Base-by-base conservation (phyloP, 345 rosid genomes). In the Rubroshorea leprosula region DNA sequence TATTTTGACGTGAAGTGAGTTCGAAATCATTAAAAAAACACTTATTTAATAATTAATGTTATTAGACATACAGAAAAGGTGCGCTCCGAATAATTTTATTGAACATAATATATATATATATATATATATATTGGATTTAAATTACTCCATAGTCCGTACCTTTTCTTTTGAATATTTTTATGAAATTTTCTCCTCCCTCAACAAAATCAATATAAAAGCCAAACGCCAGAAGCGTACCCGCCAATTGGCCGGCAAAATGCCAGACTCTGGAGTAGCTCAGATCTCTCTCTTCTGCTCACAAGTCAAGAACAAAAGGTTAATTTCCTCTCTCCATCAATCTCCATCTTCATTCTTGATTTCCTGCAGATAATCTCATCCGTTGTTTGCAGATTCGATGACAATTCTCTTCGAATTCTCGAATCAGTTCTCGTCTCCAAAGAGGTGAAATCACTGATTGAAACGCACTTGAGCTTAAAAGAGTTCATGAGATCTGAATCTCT, bases 351-450 rank as follows among this genome's bases (percentile, higher is more conserved):
- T 25, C 3, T 8, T 13, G 29, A 51, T 14, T 35, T 23, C 53
- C 16, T 26, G 51, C 39, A 16, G 13, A 50, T 51, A 51, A 16
- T 13, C 26, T 38, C 13, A 48, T 49, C 27, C 19, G 16, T 60
- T 62, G 49, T 58, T 64, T 13, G 70, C 76, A 86, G 98, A 65
- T 82, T 89, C 65, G 74, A 74, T 35, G 83, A 71, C 17, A 80
- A 65, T 53, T 57, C 89, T 25, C 85, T 89, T 58, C 78, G 71
- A 48, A 63, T 80, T 66, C 91, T 87, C n/a, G 77, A 79, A 57
- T 63, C 76, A 31, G 31, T 77, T 70, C 72, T 85, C 60, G 83
- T 78, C 14, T 70, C 79, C 50, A 75, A 47, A 66, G 86, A 82
- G 51, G 79, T 68, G 64, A 72, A 72, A 48, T 83, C 81, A 51